Base-by-base conservation (phyloP, 192 early-diverging fungal genomes). In the Coemansia sp. region DNA sequence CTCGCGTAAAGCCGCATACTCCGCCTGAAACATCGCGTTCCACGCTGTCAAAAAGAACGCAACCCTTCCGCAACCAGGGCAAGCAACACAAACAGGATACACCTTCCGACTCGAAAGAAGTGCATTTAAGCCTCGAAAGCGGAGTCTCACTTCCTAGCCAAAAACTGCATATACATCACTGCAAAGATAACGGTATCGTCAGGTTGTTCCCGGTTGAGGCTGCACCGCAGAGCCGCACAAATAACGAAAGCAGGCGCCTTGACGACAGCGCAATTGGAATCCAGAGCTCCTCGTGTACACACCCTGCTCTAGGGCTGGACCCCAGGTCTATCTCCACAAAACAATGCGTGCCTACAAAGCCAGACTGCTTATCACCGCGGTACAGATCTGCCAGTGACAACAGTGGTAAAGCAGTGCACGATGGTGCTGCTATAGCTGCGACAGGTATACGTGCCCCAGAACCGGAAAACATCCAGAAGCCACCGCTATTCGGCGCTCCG, bases 171-270 rank as follows among this genome's bases (percentile, higher is more conserved):
- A 59, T 59, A 33, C 57, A 59, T 33, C 33, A 33, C 30, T 33
- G 10, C 5, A 63, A 51, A 16, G 44, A 58, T 43, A 59, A 9
- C 23, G 52, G 65, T 43, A 67, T 67, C 24, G 56, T 67, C 55
- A 58, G 56, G 24, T 41, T 67, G 43, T 59, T 18, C n/a, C 57
- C 57, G 6, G 0, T n/a, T 38, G 65, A 33, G 9, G 33, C 48
- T 33, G 44, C 30, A 6, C 2, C 14, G 8, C 23, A 49, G 14
- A 36, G 48, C 23, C 44, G 4, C n/a, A 8, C 62, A 24, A 10
- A 15, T 46, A 63, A 5, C 24, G 41, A 16, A 35, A 8, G 36
- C 20, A 48, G 16, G 20, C 18, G 21, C 23, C 26, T 48, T 33
- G 24, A n/a, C 34, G 45, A 35, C 39, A 35, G 45, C 46, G 45